These are phyloP conservation scores for Stellera chamaejasme DNA, from an alignment of 345 rosid genomes.

Conservation along the genomic window DNA sequence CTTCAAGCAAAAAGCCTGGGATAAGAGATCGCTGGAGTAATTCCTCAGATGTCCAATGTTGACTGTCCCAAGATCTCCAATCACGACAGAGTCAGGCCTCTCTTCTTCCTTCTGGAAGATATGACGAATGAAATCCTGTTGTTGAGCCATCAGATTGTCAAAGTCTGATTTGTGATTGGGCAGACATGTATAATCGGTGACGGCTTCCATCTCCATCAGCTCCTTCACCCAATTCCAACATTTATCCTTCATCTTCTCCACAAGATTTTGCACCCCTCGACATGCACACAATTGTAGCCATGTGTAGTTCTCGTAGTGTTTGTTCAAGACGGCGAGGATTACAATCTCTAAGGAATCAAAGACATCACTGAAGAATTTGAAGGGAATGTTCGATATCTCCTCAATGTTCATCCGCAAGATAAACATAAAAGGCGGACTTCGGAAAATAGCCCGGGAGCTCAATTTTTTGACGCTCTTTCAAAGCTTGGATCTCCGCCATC, in stretches of 20 bases:
- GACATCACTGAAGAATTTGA: constrained; percentile 8
- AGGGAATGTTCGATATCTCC: constrained; percentile 9
- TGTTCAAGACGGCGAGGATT: no score
- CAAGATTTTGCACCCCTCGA: constrained; percentile 17
- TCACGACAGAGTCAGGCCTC: background rate
- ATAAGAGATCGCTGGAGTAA: background rate
- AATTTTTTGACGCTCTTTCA: constrained; percentile 29
- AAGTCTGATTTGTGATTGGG: constrained; percentile 18
- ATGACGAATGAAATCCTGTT: background rate
- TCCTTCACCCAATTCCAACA: constrained; percentile 21
- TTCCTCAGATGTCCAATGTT: background rate
- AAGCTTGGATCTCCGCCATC: constrained; percentile 15
- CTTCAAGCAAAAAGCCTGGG: constrained; percentile 17
- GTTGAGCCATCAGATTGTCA: constrained; percentile 14
- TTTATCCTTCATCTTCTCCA: constrained; percentile 22
- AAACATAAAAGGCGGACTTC: constrained; percentile 16
- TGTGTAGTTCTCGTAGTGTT: constrained; percentile 3
- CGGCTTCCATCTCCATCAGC: constrained; percentile 24
- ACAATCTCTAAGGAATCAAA: no score
- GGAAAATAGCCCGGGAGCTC: constrained; percentile 28
- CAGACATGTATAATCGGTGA: constrained; percentile 24
- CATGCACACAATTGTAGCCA: constrained; percentile 7
- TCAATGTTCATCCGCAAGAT: constrained; percentile 17
- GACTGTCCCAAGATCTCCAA: constrained; percentile 8
- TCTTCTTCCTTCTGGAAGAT: background rate